Percentiles rank a stretch among this genome's conserved stretches.
phyloP scores from a whole-genome alignment of 1,284 basidiomycete species.

The Pseudozyma tsukubaensis region DNA sequence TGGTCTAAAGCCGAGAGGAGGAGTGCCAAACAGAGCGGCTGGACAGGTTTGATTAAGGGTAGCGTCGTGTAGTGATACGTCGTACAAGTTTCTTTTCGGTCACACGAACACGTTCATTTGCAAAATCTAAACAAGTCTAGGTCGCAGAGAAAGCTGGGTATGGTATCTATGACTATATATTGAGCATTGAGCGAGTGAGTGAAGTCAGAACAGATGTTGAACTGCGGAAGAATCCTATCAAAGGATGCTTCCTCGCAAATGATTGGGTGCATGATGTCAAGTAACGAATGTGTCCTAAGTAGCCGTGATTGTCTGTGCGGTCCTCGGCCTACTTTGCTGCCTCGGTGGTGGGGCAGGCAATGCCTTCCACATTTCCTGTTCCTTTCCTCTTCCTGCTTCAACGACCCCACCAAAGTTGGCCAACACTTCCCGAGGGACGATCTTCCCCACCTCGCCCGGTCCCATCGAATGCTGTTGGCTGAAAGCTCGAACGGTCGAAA shows the following conservation, averaged over 20 bases:
- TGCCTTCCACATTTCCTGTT: conserved; percentile 4
- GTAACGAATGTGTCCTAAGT: neutral
- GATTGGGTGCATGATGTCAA: neutral
- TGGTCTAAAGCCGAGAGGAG: conserved; percentile 1
- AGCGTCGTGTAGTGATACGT: no score
- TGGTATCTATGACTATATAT: neutral
- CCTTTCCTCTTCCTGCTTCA: neutral
- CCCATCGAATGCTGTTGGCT: conserved; percentile 19
- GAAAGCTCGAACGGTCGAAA: conserved; percentile 9
- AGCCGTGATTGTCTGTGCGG: conserved; percentile 26
- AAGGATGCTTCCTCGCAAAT: conserved; percentile 1
- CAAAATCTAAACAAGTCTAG: no score
- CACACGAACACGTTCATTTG: no score
- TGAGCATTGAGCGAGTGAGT: neutral
- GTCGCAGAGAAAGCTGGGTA: no score
- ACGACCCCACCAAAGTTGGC: neutral
- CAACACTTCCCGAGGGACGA: conserved; percentile 8
- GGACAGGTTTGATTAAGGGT: neutral
- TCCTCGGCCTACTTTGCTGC: conserved; percentile 25
- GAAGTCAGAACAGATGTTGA: neutral
- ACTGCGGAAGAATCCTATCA: neutral
- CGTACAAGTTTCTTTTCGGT: neutral
- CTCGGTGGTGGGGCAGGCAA: conserved; percentile 23
- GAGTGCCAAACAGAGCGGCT: neutral
- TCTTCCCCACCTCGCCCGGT: conserved; percentile 4